phyloP scores from a whole-genome alignment of 768 basidiomycete genomes.

The Gymnopilus dilepis region DNA sequence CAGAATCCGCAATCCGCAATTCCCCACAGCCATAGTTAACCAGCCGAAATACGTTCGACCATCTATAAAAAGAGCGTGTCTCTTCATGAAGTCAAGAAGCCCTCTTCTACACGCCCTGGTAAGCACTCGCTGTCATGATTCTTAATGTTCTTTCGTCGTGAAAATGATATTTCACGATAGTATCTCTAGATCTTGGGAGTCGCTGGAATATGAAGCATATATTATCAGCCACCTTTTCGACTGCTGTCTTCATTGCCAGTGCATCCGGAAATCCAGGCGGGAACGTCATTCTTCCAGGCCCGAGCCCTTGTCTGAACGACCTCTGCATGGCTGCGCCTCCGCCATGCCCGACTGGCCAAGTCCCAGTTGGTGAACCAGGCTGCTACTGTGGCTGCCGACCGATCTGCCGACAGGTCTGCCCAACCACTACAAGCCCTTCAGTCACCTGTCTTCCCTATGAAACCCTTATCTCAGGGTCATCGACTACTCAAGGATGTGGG shows the following conservation, averaged over 20 bases:
- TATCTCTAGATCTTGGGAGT: background rate
- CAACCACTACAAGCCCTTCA: background rate
- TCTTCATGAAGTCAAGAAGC: background rate
- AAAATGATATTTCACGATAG: too few species aligned
- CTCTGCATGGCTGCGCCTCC: background rate
- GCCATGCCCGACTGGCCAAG: background rate
- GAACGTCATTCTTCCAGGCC: background rate
- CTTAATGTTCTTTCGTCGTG: too few species aligned
- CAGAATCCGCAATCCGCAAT: too few species aligned
- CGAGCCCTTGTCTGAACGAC: background rate
- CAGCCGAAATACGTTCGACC: too few species aligned
- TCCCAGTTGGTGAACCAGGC: background rate
- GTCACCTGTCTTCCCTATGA: background rate
- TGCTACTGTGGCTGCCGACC: background rate
- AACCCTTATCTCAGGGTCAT: background rate
- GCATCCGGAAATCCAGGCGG: slow-evolving; percentile 3
- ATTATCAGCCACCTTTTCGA: slow-evolving; percentile 7
- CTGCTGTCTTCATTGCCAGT: background rate
- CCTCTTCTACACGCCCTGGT: background rate
- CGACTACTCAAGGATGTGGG: background rate
- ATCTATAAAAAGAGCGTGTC: background rate
- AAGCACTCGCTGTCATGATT: background rate
- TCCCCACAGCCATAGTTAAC: too few species aligned
- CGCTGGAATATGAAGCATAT: slow-evolving; percentile 9
- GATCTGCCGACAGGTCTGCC: slow-evolving; percentile 15